Percentiles rank a stretch among this genome's conserved stretches.
Conservation (phyloP, 2,329 filamentous ascomycete genomes). For the Xylariaceae sp. region DNA sequence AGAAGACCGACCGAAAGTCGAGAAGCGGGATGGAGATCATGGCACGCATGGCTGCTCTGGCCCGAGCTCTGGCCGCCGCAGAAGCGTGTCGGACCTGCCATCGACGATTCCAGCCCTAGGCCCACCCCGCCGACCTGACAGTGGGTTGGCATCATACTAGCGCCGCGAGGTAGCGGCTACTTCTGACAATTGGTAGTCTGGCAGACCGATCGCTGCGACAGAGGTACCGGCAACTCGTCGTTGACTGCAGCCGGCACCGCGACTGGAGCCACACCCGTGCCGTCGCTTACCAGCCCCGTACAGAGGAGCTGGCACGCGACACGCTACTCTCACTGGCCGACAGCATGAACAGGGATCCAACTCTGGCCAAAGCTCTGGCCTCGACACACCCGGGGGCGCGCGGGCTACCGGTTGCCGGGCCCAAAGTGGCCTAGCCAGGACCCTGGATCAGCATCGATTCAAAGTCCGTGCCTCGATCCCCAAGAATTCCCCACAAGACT, state of each 20-base stretch:
- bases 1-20: no score
- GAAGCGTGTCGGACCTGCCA: no score
- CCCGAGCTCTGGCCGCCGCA: no score
- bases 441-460: constrained; percentile 12
- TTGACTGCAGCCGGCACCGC: no score
- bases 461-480: constrained; percentile 14
- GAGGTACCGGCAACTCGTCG: background rate
- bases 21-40: no score
- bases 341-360: background rate
- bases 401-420: background rate
- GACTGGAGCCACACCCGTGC: background rate
- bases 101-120: background rate
- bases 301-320: background rate
- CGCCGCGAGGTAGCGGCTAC: no score
- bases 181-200: no score
- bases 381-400: background rate
- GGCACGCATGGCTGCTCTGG: no score
- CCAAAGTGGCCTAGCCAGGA: constrained; percentile 7
- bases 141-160: no score
- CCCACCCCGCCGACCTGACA: no score
- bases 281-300: background rate
- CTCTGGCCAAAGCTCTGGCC: background rate
- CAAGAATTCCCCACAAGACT: constrained; percentile 7
- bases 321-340: background rate
- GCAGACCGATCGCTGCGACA: background rate